Base-by-base conservation (phyloP, 768 basidiomycete species). In the Trichaptum fuscoviolaceum region DNA sequence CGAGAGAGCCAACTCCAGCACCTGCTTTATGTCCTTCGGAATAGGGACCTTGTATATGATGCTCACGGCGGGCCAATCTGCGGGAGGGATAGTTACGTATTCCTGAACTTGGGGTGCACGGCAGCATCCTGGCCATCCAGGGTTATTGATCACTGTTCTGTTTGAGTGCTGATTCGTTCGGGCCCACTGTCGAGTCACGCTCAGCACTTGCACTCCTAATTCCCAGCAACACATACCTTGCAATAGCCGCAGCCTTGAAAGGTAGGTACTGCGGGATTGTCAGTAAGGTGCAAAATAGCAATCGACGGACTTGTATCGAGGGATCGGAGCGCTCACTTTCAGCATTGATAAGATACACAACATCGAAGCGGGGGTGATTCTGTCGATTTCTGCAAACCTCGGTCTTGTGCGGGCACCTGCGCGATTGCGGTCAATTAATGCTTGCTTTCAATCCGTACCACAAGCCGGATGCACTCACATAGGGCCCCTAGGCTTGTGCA, bases 201-300 rank as follows among this genome's bases (percentile, higher is more conserved):
- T 61, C 24, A 63, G 70, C 67, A 70, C 65, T 66, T 73, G 72
- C 73, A 75, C 71, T 72, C 70, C 57, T 66, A 68, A 63, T 23
- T 25, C 35, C 10, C 35, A 27, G 60, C 24, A 66, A 25, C 15
- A 75, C 76, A 58, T 67, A 93, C 92, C 87, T 93, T 95, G 89
- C 93, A 95, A 77, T 86, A 95, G 25, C 93, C 93, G 75, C 92
- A 94, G 62, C 91, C 91, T 71, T 90, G 92, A 81, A 93, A 93
- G 36, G 86, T 85, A 73, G 89, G 86, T 70, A 93, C 90, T 92
- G 74, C 58, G 70, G 66, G 58, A 67, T 52, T 65, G 68, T 64
- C 57, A 67, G 68, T 67, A 68, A 64, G 67, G 57, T 64, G 66
- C 23, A 66, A 64, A 69, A 71, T 66, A 70, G 71, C 65, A 65